Evolutionary conservation across 2,329 filamentous ascomycete species (phyloP).

Genomic region (Hortaea sp.): DNA sequence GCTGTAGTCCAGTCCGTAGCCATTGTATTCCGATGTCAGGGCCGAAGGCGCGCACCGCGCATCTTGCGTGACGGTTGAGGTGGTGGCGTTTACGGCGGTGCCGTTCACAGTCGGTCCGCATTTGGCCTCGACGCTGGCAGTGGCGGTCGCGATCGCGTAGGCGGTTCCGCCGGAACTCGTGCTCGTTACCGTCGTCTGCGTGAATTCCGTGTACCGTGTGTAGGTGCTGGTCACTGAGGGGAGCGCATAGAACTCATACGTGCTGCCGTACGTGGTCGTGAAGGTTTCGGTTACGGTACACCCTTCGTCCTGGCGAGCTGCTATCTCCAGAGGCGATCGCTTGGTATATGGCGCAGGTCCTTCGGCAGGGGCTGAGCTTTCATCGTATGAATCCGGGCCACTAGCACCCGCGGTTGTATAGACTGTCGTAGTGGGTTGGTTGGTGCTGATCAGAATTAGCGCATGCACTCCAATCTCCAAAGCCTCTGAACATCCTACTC

Average conservation of each 20-base stretch:
- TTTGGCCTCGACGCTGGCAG: slow-evolving; percentile 10
- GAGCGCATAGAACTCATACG: slow-evolving; percentile 16
- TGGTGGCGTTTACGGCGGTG: slow-evolving; percentile 8
- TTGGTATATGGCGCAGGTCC: slow-evolving; percentile 6
- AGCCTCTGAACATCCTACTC: slow-evolving; percentile 3
- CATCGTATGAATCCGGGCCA: not conserved
- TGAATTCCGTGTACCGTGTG: slow-evolving; percentile 20
- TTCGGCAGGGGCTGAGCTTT: not conserved
- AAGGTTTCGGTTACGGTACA: slow-evolving; percentile 21
- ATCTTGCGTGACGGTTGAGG: slow-evolving; percentile 18
- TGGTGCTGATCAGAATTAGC: not conserved
- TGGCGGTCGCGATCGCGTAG: slow-evolving; percentile 20
- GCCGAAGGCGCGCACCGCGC: slow-evolving; percentile 22
- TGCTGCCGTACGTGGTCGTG: slow-evolving; percentile 20
- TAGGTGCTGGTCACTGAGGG: slow-evolving; percentile 17
- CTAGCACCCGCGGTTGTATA: slow-evolving; percentile 10
- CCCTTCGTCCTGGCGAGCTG: slow-evolving; percentile 8
- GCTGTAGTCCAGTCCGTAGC: slow-evolving; percentile 19
- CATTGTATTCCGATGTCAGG: slow-evolving; percentile 16
- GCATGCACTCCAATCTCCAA: no score
- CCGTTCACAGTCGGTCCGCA: slow-evolving; percentile 14
- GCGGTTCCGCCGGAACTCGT: slow-evolving; percentile 20
- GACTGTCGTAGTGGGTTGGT: slow-evolving; percentile 12
- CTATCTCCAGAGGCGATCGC: slow-evolving; percentile 9
- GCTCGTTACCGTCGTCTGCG: slow-evolving; percentile 19